These are phyloP conservation scores for Botryotinia calthae DNA, from an alignment of 2,329 filamentous ascomycete genomes.

Conservation along the genomic window DNA sequence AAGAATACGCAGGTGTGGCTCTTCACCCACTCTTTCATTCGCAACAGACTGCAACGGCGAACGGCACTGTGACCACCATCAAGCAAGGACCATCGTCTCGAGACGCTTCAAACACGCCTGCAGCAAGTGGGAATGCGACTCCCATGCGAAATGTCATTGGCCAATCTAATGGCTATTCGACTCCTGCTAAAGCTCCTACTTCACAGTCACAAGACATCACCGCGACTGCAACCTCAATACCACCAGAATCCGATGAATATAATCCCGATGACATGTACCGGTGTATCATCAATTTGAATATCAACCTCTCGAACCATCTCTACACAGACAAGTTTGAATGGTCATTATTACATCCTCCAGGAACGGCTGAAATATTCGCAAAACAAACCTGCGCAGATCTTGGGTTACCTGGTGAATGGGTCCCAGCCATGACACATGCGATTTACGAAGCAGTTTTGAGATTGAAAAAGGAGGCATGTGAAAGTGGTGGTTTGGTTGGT, in stretches of 20 bases:
- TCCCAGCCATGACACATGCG: constrained; percentile 88
- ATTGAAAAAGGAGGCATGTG: constrained; percentile 93
- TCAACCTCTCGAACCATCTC: constrained; percentile 85
- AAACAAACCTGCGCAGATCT: constrained; percentile 90
- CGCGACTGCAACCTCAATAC: constrained; percentile 65
- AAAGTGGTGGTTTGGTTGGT: constrained; percentile 81
- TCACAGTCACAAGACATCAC: constrained; percentile 51
- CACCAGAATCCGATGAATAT: constrained; percentile 66
- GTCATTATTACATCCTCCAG: constrained; percentile 88
- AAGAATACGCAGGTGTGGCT: constrained; percentile 93
- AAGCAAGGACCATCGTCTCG: constrained; percentile 32
- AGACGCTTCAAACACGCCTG: constrained; percentile 46
- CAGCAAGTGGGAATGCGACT: constrained; percentile 54
- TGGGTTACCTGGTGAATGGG: constrained; percentile 87
- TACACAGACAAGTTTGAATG: constrained; percentile 98
- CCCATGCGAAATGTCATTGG: constrained; percentile 51
- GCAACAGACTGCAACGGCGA: constrained; percentile 38
- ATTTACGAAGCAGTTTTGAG: constrained; percentile 94
- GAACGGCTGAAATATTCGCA: constrained; percentile 88
- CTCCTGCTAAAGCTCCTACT: constrained; percentile 49
- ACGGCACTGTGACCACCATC: constrained; percentile 38
- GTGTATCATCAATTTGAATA: constrained; percentile 85
- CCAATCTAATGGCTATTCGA: constrained; percentile 45
- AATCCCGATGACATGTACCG: constrained; percentile 94
- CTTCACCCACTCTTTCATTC: constrained; percentile 88